Base-by-base conservation (phyloP, 176 grass and related monocot genomes). In the Bolboschoenus planiculmis region DNA sequence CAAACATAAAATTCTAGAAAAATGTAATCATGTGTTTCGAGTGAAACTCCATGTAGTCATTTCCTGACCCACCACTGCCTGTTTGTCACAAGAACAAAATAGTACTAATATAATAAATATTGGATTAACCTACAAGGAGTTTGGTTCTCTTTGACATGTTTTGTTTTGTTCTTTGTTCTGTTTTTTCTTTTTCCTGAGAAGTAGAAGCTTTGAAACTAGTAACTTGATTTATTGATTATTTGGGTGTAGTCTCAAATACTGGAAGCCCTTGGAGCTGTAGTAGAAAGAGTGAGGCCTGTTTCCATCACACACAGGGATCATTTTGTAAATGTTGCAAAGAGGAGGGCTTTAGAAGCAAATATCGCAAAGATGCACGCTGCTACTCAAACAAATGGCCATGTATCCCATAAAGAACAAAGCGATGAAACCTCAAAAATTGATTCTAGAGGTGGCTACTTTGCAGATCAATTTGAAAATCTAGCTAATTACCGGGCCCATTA, bases 381-480 rank as follows among this genome's bases (percentile, higher is more conserved):
- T 83, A 9, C 47, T 10, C 59, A 89, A 81, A 36, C 44, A 46
- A 80, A 50, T 60, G 78, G 60, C 87, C 62, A 78, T 80, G 60
- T 70, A 47, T 34, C 68, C 46, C 67, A 78, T 29, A 50, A 24
- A 42, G 68, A 23, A 5, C 50, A 81, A 68, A 79, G 48, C 0
- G 26, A 81, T 68, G 56, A 46, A 7, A 67, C 53, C 79, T 90
- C 79, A 39, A 24, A 2, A 11, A 71, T 24, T 87, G 62, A 88
- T 84, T 92, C 75, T 6, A 90, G 83, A 66, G 92, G 95, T 78
- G 92, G 92, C 53, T 95, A 90, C 42, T 99, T 99, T 87, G 96
- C 96, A 68, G 96, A 95, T 77, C 92, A 99, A 65, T 99, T 99
- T 83, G 96, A 99, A 87, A 99, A 95, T 82, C 43, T 95, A 87